A percentile compares a stretch with the other conserved stretches of the same genome.
phyloP scores from a whole-genome alignment of 176 grass and related monocot species.

The Musa beccarii region DNA sequence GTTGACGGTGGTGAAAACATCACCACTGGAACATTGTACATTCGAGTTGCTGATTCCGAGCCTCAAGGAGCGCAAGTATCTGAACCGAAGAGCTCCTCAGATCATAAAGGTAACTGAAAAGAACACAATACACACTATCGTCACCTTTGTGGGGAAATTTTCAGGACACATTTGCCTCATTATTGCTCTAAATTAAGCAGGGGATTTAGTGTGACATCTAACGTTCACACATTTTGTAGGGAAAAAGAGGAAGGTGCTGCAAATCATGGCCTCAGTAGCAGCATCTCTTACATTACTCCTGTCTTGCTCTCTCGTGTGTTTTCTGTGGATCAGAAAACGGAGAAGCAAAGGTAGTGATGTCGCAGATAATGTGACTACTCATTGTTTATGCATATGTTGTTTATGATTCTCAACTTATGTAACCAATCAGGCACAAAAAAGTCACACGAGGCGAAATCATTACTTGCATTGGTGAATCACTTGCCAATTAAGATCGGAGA shows the following conservation, averaged over 20 bases:
- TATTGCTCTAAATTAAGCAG: background rate
- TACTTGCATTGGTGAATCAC: background rate
- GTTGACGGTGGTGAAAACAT: background rate
- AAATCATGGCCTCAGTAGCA: background rate
- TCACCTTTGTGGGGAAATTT: no score
- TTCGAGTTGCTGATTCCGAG: conserved; percentile 39
- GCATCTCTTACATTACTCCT: conserved; percentile 16
- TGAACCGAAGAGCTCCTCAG: no score
- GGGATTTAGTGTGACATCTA: background rate
- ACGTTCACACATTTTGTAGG: background rate
- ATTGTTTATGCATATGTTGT: background rate
- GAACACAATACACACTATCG: no score
- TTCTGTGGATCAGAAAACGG: conserved; percentile 24
- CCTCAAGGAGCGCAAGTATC: background rate
- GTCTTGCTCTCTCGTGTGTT: conserved; percentile 12
- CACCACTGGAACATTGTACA: conserved; percentile 8
- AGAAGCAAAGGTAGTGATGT: conserved; percentile 10
- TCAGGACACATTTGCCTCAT: no score
- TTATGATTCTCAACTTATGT: background rate
- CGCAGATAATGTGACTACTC: background rate
- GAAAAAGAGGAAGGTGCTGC: background rate
- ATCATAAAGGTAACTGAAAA: background rate
- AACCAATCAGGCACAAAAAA: background rate
- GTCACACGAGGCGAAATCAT: background rate
- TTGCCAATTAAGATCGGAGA: background rate